Percentiles rank a stretch among this genome's conserved stretches.
Evolutionary conservation across 106 monocot genomes (phyloP).

Genomic region (Dioscorea zingiberensis): DNA sequence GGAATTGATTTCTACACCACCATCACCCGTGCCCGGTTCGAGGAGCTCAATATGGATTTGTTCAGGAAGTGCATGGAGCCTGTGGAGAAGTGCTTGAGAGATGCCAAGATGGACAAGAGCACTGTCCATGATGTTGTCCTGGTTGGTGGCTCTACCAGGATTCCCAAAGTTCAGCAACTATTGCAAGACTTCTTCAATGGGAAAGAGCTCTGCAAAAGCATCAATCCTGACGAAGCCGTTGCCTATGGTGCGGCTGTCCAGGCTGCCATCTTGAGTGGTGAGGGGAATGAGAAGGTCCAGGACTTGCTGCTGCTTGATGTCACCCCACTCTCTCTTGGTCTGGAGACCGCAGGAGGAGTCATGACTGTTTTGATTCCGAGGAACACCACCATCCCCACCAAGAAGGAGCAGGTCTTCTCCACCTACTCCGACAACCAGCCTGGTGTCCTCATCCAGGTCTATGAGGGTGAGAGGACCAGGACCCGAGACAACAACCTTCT

Average conservation of each 20-base stretch:
- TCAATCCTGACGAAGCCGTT: constrained; percentile 67
- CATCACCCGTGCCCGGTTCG: constrained; percentile 51
- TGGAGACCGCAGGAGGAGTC: constrained; percentile 50
- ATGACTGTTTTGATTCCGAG: constrained; percentile 60
- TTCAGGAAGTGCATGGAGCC: constrained; percentile 84
- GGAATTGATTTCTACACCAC: constrained; percentile 58
- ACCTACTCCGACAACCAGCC: constrained; percentile 54
- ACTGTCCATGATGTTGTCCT: constrained; percentile 60
- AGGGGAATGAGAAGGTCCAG: constrained; percentile 65
- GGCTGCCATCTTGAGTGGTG: constrained; percentile 60
- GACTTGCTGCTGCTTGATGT: constrained; percentile 68
- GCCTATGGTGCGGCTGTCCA: constrained; percentile 66
- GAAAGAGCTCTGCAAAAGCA: constrained; percentile 77
- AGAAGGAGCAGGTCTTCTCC: constrained; percentile 66
- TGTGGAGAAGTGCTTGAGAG: constrained; percentile 66
- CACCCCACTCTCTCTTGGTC: constrained; percentile 39
- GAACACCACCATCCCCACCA: constrained; percentile 66
- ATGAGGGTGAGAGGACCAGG: constrained; percentile 11
- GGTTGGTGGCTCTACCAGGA: constrained; percentile 68
- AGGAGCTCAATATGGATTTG: constrained; percentile 75
- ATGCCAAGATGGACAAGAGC: constrained; percentile 80
- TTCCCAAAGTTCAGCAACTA: constrained; percentile 72
- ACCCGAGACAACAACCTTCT: constrained; percentile 23
- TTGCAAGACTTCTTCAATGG: constrained; percentile 77
- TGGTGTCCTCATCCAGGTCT: constrained; percentile 23